These are phyloP conservation scores for Beta macrorhiza DNA, from an alignment of 179 eudicot genomes.

Conservation along the genomic window DNA sequence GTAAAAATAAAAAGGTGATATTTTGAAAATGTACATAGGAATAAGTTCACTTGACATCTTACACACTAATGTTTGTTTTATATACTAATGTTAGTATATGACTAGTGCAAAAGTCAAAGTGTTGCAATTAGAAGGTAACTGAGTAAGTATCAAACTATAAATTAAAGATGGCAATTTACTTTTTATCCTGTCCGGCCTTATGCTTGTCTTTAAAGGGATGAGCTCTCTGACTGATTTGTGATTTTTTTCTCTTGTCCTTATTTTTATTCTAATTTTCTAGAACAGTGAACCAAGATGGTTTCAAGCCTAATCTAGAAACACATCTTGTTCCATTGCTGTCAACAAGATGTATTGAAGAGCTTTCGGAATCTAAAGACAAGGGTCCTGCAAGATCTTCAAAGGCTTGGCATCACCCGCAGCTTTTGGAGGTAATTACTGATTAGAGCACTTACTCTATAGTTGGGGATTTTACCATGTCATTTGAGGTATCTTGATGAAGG, in stretches of 20 bases:
- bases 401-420: slow-evolving; percentile 77
- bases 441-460: slow-evolving; percentile 1
- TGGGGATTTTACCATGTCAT: neutral
- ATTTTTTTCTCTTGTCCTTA: neutral
- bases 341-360: slow-evolving; percentile 50
- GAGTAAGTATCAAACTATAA: neutral
- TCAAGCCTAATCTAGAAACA: slow-evolving; percentile 94
- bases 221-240: slow-evolving; percentile 8
- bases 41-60: too few species aligned
- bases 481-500: neutral
- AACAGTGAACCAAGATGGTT: slow-evolving; percentile 86
- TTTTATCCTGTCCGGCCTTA: neutral
- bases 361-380: slow-evolving; percentile 50
- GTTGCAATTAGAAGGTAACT: too few species aligned
- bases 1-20: too few species aligned
- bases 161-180: neutral
- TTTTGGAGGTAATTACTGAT: slow-evolving; percentile 60
- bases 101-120: too few species aligned
- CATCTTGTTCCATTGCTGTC: slow-evolving; percentile 85
- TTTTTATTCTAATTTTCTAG: slow-evolving; percentile 36
- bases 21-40: too few species aligned
- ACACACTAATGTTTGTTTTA: too few species aligned
- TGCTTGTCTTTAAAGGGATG: neutral
- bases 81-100: too few species aligned
- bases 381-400: slow-evolving; percentile 38